Evolutionary conservation across 2,329 filamentous ascomycete species (phyloP), one percentile per base, ranked within the genome.

Genomic region (Aspergillus sp.): DNA sequence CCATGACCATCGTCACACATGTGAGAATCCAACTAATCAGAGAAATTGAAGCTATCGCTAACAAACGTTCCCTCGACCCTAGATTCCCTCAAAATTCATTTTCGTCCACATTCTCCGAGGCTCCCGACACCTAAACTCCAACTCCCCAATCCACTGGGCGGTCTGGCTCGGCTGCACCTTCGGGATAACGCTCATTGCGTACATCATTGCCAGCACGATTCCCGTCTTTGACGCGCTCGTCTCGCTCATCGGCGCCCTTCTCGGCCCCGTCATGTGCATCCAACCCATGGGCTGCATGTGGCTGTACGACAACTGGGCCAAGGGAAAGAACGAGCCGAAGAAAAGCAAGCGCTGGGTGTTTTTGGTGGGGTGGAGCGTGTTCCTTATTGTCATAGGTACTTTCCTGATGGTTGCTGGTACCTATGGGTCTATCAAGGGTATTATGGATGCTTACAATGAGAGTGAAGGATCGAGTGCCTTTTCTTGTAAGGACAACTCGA

Each of bases 351-450:
- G 1, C n/a, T 68, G 65, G 66, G 59, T 47, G 4, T 12, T 61
- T 8, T 57, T 64, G 60, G 64, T 64, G 11, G 39, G 42, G 39
- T 69, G 65, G 65, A 64, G 61, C 20, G 54, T 36, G 6, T 75
- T 75, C 45, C 66, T 79, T 5, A 65, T 79, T n/a, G 56, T 73
- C 2, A 56, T 64, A 2, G 77, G 77, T 3, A 68, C 62, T 0
- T 81, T 80, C 56, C 59, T 80, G 8, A 80, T 75, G 69, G 62
- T 80, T 45, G 74, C 69, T 4, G 78, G 78, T 1, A 80, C 78
- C 0, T 81, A 80, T 48, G 78, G 76, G 0, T 76, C 76, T 0
- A 64, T 81, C 6, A 66, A 77, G 7, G 68, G 64, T 3, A 78
- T 79, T 34, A 71, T 76, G 5, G 67, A 74, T 6, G 66, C 67